Evolutionary conservation across 768 basidiomycete genomes (phyloP), one percentile per base, ranked within the genome.

Genomic region (Peribolospora kevripleyi): DNA sequence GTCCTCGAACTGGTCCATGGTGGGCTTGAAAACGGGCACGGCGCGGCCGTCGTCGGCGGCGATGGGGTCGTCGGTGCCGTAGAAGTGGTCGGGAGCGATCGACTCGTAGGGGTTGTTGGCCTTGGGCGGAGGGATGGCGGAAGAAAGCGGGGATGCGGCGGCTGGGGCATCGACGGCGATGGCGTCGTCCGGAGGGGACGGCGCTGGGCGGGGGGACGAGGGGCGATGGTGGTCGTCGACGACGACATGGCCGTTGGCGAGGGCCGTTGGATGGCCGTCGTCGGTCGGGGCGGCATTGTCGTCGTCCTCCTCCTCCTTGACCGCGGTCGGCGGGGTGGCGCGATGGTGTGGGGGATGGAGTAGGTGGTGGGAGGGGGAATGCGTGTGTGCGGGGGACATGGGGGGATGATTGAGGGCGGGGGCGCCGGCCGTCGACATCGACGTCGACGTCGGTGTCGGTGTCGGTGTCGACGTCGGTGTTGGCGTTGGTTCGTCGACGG

Each of bases 11-110:
- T 97, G 86, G 52, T 81, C 80, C 77, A 90, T 81, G 2, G 82
- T 78, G 7, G 93, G 93, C 65, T 78, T 82, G 74, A 98, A 98
- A 8, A 98, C 87, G 5, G 91, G 93, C 49, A 97, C 91, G 43
- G 91, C 93, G 54, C 40, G 10, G 54, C 57, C 52, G 41, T 53
- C 48, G 25, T 25, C 25, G 25, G 25, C 25, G 2, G 60, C 58
- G 38, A 59, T 47, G 0, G 55, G 55, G 50, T 57, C 60, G 38
- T 55, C 52, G 50, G 54, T 45, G 5, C 57, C 43, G 56, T 58
- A 59, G 6, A 56, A 58, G 6, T 57, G 60, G 39, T 25, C 25
- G 54, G 56, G 6, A 53, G 58, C 5, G 37, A 42, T 37, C 5
- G 39, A 39, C 46, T 38, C 6, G 51, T 39, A 36, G 54, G 25